Percentiles rank a stretch among this genome's conserved stretches.
phyloP scores from a whole-genome alignment of 2,329 filamentous ascomycete species.

The Xylariaceae sp. region DNA sequence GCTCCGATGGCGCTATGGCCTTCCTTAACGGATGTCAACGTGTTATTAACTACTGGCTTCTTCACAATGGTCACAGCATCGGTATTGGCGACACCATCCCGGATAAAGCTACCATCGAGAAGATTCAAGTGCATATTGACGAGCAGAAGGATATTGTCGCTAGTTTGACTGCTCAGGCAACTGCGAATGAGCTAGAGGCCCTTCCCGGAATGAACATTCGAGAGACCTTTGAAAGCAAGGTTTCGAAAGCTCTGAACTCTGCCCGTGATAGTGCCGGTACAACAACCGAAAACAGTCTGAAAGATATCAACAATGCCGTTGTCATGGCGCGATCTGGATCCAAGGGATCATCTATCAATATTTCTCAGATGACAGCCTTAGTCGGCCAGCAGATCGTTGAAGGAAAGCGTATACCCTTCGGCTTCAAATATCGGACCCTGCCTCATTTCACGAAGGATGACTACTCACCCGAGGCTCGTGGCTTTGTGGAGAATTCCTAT shows the following conservation, averaged over 20 bases:
- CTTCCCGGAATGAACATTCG: constrained; percentile 97
- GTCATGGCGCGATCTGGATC: constrained; percentile 97
- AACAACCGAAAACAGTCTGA: constrained; percentile 87
- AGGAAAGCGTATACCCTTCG: constrained; percentile 97
- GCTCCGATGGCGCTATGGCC: constrained; percentile 81
- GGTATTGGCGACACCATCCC: constrained; percentile 98
- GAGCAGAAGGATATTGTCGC: constrained; percentile 83
- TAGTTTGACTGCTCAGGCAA: constrained; percentile 76
- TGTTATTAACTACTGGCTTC: constrained; percentile 95
- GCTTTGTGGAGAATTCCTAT: constrained; percentile 99
- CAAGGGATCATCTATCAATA: constrained; percentile 99
- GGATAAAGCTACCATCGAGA: constrained; percentile 80
- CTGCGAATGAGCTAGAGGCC: constrained; percentile 86
- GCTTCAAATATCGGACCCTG: constrained; percentile 96
- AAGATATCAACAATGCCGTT: constrained; percentile 94
- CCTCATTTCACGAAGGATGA: constrained; percentile 99
- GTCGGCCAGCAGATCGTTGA: constrained; percentile 98
- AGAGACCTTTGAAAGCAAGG: constrained; percentile 97
- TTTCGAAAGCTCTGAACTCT: constrained; percentile 90
- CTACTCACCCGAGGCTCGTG: constrained; percentile 94
- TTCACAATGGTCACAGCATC: constrained; percentile 96
- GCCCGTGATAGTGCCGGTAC: constrained; percentile 97
- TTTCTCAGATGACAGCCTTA: constrained; percentile 98
- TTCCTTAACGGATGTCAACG: constrained; percentile 97
- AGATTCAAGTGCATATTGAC: constrained; percentile 82